Conservation (phyloP, 768 basidiomycete genomes). For the Leccinum sublutescens region DNA sequence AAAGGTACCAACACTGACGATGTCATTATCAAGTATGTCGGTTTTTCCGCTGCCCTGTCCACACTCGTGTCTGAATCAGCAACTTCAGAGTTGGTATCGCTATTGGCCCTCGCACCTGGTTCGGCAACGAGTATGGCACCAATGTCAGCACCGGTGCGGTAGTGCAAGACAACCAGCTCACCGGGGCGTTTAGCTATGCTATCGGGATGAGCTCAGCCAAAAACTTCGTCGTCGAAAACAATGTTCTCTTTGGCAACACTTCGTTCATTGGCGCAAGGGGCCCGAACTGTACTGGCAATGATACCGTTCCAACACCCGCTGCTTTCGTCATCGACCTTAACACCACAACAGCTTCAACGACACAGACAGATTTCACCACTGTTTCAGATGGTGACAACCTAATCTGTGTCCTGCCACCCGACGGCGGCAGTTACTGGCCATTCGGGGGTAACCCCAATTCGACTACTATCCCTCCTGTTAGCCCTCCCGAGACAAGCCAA, state of each 20-base stretch:
- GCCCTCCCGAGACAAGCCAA: conserved; percentile 13
- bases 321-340: conserved; percentile 57
- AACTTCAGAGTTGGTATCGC: conserved; percentile 70
- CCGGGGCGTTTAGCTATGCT: conserved; percentile 72
- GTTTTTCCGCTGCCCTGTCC: background rate
- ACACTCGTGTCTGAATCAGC: conserved; percentile 7
- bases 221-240: conserved; percentile 67
- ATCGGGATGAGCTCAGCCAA: conserved; percentile 62
- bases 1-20: conserved; percentile 57
- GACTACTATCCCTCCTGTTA: conserved; percentile 20
- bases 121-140: conserved; percentile 53
- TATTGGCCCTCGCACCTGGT: conserved; percentile 77
- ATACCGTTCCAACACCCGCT: conserved; percentile 50
- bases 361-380: conserved; percentile 53
- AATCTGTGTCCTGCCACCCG: conserved; percentile 66
- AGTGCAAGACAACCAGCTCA: conserved; percentile 55
- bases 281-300: conserved; percentile 55
- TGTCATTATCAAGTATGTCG: conserved; percentile 67
- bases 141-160: conserved; percentile 54
- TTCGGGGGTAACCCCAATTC: conserved; percentile 50
- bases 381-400: conserved; percentile 56
- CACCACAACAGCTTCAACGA: conserved; percentile 36
- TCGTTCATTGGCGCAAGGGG: conserved; percentile 72
- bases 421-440: conserved; percentile 72
- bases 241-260: conserved; percentile 62